Percentiles rank a stretch among this genome's conserved stretches.
Evolutionary conservation across 345 rosid genomes (phyloP).

Genomic region (Odontarrhena argentea): DNA sequence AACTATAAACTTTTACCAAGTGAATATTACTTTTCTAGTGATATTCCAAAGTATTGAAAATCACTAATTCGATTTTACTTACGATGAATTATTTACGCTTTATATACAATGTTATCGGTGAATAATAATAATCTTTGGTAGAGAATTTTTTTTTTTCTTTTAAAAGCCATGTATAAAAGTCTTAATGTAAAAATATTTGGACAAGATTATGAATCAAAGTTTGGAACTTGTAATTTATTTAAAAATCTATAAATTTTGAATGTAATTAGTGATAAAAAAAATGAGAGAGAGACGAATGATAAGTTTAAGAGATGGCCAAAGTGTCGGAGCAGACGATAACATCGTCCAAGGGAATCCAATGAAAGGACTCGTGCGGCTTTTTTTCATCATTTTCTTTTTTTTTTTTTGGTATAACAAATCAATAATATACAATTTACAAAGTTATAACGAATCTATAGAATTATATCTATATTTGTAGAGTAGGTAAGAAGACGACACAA

Average conservation of each 20-base stretch:
- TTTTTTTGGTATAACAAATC: background rate
- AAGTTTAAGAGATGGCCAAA: constrained; percentile 19
- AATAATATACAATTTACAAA: constrained; percentile 23
- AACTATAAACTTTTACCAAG: too few relatives aligned
- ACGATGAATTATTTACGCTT: too few relatives aligned
- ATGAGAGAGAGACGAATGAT: background rate
- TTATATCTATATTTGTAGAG: background rate
- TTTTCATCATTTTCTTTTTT: constrained; percentile 28
- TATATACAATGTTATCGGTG: too few relatives aligned
- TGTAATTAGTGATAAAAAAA: background rate
- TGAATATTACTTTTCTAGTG: too few relatives aligned
- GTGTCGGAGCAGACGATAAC: constrained; percentile 27
- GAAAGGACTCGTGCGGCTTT: constrained; percentile 45
- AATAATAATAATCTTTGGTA: background rate
- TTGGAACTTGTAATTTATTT: background rate
- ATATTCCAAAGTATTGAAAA: too few relatives aligned
- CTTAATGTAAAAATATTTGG: too few relatives aligned
- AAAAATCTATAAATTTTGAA: background rate
- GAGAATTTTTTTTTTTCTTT: too few relatives aligned
- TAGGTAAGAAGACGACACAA: constrained; percentile 33
- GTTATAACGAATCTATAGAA: constrained; percentile 19
- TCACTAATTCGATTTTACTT: too few relatives aligned
- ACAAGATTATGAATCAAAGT: too few relatives aligned
- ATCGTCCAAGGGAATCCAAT: constrained; percentile 42
- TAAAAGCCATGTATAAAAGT: too few relatives aligned